phyloP scores from a whole-genome alignment of 495 filamentous ascomycete genomes.

The Trichoderma gamsii region DNA sequence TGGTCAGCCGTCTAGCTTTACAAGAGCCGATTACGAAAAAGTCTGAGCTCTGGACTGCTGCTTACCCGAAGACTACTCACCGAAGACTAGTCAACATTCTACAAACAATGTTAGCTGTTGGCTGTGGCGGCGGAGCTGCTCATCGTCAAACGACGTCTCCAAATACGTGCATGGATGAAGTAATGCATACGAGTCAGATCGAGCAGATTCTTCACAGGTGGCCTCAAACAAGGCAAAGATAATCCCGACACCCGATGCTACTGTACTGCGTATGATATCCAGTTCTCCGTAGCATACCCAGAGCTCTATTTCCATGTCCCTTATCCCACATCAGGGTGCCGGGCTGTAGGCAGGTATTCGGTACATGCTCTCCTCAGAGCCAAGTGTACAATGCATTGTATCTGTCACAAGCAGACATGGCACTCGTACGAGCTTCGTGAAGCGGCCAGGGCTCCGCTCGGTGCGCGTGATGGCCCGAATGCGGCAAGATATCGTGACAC shows the following conservation, averaged over 20 bases:
- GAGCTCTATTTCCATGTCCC: neutral
- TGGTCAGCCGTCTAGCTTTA: neutral
- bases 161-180: no score
- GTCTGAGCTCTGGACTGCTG: neutral
- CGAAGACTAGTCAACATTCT: no score
- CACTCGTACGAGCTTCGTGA: neutral
- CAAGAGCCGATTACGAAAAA: neutral
- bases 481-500: constrained; percentile 7
- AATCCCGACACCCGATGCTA: neutral
- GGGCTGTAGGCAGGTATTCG: neutral
- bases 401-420: neutral
- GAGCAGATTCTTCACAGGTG: neutral
- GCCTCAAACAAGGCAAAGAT: neutral
- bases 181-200: no score
- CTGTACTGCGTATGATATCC: neutral
- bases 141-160: no score
- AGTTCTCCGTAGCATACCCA: neutral
- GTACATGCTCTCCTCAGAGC: neutral
- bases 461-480: constrained; percentile 7
- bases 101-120: no score
- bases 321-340: neutral
- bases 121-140: no score
- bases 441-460: neutral
- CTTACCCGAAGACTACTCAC: neutral
- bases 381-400: neutral